These are phyloP conservation scores for Madurella mycetomatis DNA, from an alignment of 2,329 filamentous ascomycete species.

Conservation along the genomic window DNA sequence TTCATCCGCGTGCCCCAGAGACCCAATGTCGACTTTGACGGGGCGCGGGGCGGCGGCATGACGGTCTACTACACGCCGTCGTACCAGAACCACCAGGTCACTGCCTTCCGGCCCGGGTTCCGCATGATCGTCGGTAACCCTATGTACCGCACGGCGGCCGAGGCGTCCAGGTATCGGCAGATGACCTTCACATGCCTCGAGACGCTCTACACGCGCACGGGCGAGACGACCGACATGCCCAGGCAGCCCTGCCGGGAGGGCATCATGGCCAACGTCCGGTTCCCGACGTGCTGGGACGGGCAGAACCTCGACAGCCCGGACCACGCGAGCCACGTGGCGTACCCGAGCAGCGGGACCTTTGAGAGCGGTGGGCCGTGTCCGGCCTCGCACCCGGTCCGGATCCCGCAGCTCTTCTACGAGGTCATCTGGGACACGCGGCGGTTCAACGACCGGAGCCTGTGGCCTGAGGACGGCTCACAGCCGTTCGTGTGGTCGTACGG, in stretches of 20 bases:
- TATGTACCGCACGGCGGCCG: conserved; percentile 9
- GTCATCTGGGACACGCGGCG: conserved; percentile 20
- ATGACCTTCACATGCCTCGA: conserved; percentile 22
- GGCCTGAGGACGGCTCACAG: conserved; percentile 19
- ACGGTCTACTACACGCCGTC: conserved; percentile 17
- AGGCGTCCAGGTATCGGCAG: conserved; percentile 12
- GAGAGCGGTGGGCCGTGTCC: conserved; percentile 16
- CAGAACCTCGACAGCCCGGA: conserved; percentile 40
- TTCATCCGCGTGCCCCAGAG: conserved; percentile 16
- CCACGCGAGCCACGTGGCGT: conserved; percentile 29
- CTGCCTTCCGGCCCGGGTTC: conserved; percentile 18
- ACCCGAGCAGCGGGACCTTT: conserved; percentile 15
- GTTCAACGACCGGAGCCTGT: conserved; percentile 16
- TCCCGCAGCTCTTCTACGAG: conserved; percentile 23
- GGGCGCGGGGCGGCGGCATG: conserved; percentile 17
- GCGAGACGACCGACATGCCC: conserved; percentile 18
- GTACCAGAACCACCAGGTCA: conserved; percentile 10
- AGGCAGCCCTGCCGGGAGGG: conserved; percentile 28
- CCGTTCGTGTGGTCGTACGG: conserved; percentile 23
- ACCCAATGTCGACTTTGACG: conserved; percentile 17
- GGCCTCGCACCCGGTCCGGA: conserved; percentile 18
- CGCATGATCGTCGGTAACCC: conserved; percentile 22
- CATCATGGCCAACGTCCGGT: conserved; percentile 39
- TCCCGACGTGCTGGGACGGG: conserved; percentile 50
- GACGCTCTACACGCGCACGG: conserved; percentile 17